Evolutionary conservation across 257 asterid species (phyloP).

Genomic region (Capsicum rhomboideum): DNA sequence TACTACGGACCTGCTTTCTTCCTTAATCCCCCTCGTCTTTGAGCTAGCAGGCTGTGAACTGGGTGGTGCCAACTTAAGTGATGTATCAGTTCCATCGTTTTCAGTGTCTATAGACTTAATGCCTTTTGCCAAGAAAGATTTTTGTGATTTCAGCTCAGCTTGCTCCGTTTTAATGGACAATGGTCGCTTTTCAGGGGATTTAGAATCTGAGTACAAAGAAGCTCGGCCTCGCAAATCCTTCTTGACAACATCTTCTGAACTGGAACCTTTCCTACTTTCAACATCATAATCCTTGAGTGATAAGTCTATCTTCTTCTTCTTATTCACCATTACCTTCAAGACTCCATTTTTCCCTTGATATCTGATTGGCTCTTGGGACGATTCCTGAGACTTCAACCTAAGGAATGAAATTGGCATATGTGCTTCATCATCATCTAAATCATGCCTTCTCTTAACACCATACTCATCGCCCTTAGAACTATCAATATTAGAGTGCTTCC

Average conservation of each 20-base stretch:
- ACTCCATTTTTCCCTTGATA: slow-evolving; percentile 96
- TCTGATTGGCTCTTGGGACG: slow-evolving; percentile 54
- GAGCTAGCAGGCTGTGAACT: slow-evolving; percentile 41
- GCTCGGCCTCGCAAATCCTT: slow-evolving; percentile 22
- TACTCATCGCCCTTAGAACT: slow-evolving; percentile 35
- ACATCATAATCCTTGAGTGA: slow-evolving; percentile 29
- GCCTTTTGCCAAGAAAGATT: slow-evolving; percentile 25
- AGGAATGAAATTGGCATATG: slow-evolving; percentile 43
- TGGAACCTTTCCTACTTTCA: slow-evolving; percentile 38
- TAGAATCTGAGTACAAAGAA: slow-evolving; percentile 26
- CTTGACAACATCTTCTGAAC: slow-evolving; percentile 30
- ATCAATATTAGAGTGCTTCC: slow-evolving; percentile 40
- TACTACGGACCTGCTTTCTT: slow-evolving; percentile 27
- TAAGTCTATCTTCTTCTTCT: slow-evolving; percentile 55
- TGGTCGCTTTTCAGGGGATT: slow-evolving; percentile 33
- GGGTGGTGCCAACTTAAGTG: slow-evolving; percentile 63
- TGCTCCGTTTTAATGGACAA: slow-evolving; percentile 25
- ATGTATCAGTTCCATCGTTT: slow-evolving; percentile 48
- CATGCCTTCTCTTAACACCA: slow-evolving; percentile 26
- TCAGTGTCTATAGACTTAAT: slow-evolving; percentile 28
- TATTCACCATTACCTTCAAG: slow-evolving; percentile 86
- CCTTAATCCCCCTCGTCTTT: slow-evolving; percentile 42
- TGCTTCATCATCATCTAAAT: slow-evolving; percentile 47
- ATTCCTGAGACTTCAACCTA: slow-evolving; percentile 46
- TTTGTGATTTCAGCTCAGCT: slow-evolving; percentile 24